Conservation (phyloP, 2,329 filamentous ascomycete genomes). For the Fusarium neocosmosporiellum region DNA sequence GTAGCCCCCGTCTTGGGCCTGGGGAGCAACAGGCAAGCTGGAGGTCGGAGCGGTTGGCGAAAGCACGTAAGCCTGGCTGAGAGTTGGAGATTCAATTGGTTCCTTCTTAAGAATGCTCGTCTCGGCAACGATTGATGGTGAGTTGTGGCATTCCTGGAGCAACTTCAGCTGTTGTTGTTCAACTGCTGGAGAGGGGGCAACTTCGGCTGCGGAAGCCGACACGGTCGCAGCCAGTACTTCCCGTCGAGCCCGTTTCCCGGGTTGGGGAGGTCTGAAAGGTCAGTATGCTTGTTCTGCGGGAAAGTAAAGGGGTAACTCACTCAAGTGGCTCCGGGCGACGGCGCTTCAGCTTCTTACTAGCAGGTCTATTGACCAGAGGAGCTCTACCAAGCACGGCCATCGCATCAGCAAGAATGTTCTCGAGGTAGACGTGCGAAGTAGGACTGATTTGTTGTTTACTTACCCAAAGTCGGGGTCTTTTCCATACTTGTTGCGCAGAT, state of each 20-base stretch:
- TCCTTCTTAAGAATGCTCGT: neutral
- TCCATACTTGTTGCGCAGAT: slow-evolving; percentile 55
- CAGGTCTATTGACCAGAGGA: slow-evolving; percentile 22
- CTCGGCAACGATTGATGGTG: neutral
- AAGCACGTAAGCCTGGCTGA: neutral
- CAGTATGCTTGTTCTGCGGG: neutral
- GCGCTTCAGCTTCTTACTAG: slow-evolving; percentile 26
- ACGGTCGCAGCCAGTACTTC: neutral
- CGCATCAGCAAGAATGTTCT: neutral
- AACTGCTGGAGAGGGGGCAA: neutral
- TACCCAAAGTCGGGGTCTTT: slow-evolving; percentile 54
- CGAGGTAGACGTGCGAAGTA: neutral
- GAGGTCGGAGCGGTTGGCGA: neutral
- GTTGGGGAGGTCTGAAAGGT: neutral
- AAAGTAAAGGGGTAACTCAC: slow-evolving; percentile 5
- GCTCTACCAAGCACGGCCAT: slow-evolving; percentile 1
- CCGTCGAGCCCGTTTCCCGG: slow-evolving; percentile 2
- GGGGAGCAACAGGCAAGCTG: neutral
- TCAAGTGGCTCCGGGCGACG: slow-evolving; percentile 14
- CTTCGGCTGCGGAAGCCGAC: neutral
- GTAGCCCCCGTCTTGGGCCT: neutral
- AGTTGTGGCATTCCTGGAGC: neutral
- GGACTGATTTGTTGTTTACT: slow-evolving; percentile 9
- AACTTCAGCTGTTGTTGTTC: neutral
- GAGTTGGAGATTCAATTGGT: neutral